Conservation (phyloP, 495 filamentous ascomycete genomes). For the Oidiodendron maius region DNA sequence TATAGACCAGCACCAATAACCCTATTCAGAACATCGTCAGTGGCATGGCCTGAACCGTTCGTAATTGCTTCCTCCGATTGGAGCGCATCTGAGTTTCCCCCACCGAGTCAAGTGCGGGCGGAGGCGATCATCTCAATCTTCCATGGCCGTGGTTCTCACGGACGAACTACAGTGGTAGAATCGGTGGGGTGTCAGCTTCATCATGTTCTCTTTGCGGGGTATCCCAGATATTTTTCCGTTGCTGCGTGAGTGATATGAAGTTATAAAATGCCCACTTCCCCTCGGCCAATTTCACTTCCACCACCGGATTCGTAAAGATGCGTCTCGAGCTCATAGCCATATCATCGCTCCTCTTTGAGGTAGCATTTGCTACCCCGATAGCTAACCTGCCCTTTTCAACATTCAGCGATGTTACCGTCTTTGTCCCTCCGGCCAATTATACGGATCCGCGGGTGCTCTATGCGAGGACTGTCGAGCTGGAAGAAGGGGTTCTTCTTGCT, state of each 20-base stretch:
- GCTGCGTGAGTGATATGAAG: constrained; percentile 4
- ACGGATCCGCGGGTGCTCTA: constrained; percentile 43
- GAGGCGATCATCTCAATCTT: no score
- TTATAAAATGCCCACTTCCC: not conserved
- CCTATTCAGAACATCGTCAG: no score
- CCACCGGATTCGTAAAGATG: constrained; percentile 8
- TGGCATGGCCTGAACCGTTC: no score
- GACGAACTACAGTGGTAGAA: no score
- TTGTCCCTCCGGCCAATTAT: constrained; percentile 36
- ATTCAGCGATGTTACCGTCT: constrained; percentile 26
- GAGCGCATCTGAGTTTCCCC: no score
- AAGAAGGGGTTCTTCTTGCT: constrained; percentile 46
- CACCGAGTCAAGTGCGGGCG: no score
- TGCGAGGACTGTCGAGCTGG: constrained; percentile 43
- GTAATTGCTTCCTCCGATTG: no score
- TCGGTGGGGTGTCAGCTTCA: no score
- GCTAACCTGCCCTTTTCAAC: constrained; percentile 14
- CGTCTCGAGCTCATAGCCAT: constrained; percentile 6
- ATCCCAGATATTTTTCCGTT: not conserved
- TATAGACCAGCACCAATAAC: no score
- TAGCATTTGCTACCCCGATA: constrained; percentile 5
- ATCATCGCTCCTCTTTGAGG: constrained; percentile 5
- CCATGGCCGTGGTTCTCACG: no score
- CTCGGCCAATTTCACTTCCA: no score
- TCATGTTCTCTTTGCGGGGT: constrained; percentile 9